phyloP scores from a whole-genome alignment of 2,329 filamentous ascomycete species.

The Talaromyces sp. region DNA sequence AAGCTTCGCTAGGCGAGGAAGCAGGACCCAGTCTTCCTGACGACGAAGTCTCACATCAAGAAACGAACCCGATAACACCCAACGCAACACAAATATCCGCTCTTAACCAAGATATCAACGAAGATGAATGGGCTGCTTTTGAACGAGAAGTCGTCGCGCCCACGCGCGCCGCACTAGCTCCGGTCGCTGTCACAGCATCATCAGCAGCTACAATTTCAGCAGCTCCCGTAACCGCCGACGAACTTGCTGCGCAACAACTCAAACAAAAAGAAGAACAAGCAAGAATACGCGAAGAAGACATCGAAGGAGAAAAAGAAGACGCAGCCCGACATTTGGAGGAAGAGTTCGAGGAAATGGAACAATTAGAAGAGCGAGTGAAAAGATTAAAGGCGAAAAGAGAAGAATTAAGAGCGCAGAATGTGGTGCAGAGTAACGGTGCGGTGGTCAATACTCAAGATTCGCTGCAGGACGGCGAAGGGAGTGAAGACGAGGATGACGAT shows the following conservation, averaged over 20 bases:
- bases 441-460: constrained; percentile 8
- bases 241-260: constrained; percentile 55
- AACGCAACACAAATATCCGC: constrained; percentile 16
- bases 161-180: constrained; percentile 32
- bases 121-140: constrained; percentile 83
- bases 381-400: constrained; percentile 68
- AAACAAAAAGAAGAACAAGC: constrained; percentile 44
- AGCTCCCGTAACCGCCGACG: constrained; percentile 62
- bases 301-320: constrained; percentile 70
- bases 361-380: constrained; percentile 67
- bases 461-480: constrained; percentile 28
- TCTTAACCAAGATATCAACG: constrained; percentile 51
- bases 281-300: constrained; percentile 49
- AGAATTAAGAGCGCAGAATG: constrained; percentile 52
- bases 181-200: constrained; percentile 31
- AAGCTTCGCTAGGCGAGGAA: constrained; percentile 27
- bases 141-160: constrained; percentile 69
- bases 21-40: constrained; percentile 25
- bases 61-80: constrained; percentile 7
- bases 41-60: neutral
- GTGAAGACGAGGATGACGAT: constrained; percentile 46
- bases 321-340: constrained; percentile 68
- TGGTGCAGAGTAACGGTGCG: constrained; percentile 21
- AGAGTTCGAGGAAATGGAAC: constrained; percentile 80
- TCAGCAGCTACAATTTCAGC: constrained; percentile 62